Conservation (phyloP, 2,329 filamentous ascomycete genomes). For the Cladosporium sp. region DNA sequence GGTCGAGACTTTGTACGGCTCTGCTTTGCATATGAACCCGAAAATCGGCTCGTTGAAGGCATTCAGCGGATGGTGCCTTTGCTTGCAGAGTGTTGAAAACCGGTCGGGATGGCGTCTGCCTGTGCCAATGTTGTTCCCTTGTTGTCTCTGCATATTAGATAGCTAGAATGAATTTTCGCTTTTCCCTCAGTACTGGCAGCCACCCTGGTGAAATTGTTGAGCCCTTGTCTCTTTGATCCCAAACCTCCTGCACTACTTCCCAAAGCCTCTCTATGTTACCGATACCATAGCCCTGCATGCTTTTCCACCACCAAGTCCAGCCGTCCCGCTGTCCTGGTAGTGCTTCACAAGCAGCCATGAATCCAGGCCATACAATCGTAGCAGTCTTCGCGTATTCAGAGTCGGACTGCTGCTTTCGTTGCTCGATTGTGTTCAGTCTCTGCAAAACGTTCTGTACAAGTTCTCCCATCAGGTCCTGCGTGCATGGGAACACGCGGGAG, state of each 20-base stretch:
- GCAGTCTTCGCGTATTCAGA: too few species aligned
- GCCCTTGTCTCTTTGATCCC: not conserved
- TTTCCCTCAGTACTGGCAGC: slow-evolving; percentile 1
- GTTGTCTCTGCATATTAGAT: not conserved
- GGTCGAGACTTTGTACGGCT: not conserved
- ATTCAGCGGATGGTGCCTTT: not conserved
- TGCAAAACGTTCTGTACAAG: too few species aligned
- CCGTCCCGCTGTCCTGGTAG: not conserved
- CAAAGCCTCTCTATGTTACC: not conserved
- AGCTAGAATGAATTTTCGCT: not conserved
- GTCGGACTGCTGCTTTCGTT: too few species aligned
- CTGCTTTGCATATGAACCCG: not conserved
- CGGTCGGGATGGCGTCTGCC: too few species aligned
- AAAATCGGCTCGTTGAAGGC: not conserved
- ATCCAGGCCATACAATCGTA: too few species aligned
- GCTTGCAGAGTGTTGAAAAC: too few species aligned
- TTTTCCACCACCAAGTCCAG: not conserved
- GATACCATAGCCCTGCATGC: not conserved
- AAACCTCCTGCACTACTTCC: not conserved
- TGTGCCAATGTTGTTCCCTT: too few species aligned
- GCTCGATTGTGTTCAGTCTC: too few species aligned
- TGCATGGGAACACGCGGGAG: too few species aligned
- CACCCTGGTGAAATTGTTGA: not conserved
- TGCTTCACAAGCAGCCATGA: not conserved
- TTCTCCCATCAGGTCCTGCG: too few species aligned